Base-by-base conservation (phyloP, 495 filamentous ascomycete genomes). In the Paragyromitra xinjiangensis region DNA sequence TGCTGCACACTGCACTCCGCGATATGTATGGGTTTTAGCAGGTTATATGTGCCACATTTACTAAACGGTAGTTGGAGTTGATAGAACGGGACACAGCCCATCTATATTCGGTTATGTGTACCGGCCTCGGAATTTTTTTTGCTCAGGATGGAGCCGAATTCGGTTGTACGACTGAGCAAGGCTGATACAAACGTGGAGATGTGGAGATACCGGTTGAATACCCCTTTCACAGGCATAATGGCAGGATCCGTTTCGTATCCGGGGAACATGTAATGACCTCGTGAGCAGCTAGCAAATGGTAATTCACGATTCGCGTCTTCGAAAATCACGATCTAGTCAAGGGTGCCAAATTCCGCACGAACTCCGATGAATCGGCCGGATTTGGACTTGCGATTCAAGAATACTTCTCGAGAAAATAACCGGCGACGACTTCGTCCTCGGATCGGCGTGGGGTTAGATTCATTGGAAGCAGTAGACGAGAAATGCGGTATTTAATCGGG, bases 1-100 rank as follows among this genome's bases (percentile, higher is more conserved):
- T 9, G 50, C 59, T 65, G 69, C 65, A 69, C 51, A 40, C 73
- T 76, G 68, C 51, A 66, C 73, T 71, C 64, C 56, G 72, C 44
- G 55, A 69, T 72, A 72, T 72, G 73, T 76, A 44, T 44, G 61
- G 39, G 45, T 64, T 48, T 61, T 29, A 12, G 24, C 12, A 26
- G 29, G 34, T 19, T 39, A 58, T 19, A 11, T 42, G 56, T 51
- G 34, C 16, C 12, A 24, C 16, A 19, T 64, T 29, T 45, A 72
- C 22, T 55, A 59, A 76, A 64, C 40, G 24, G 40, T 34, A 58
- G 34, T 62, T 62, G 42, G 42, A 45, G 48, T 40, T 9, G 9
- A 39, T 3, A 44, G 24, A 65, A 34, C 51, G 40, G 44, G 55
- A 50, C 44, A 65, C 5, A 26, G 5, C 62, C 19, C 34, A 37